phyloP scores from a whole-genome alignment of 768 basidiomycete genomes.

The Mycena rosella region DNA sequence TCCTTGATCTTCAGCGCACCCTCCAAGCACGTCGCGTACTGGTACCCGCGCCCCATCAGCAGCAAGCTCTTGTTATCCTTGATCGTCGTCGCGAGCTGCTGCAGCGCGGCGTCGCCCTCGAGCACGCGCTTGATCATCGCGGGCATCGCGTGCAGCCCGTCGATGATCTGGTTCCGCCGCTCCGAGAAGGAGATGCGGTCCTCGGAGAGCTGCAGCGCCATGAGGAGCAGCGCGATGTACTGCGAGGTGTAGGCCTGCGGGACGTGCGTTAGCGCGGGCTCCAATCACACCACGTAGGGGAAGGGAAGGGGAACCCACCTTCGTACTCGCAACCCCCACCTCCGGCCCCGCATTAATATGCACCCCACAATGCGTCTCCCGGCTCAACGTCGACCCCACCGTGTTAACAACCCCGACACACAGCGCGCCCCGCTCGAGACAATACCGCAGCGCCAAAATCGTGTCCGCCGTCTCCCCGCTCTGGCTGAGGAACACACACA shows the following conservation, averaged over 20 bases:
- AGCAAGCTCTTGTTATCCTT: constrained; percentile 88
- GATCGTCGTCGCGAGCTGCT: constrained; percentile 86
- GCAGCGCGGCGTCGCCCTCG: constrained; percentile 78
- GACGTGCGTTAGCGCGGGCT: neutral
- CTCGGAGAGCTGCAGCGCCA: constrained; percentile 98
- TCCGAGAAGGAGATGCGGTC: constrained; percentile 94
- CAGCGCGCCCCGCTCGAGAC: constrained; percentile 95
- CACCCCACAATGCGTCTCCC: constrained; percentile 99
- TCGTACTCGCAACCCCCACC: constrained; percentile 99
- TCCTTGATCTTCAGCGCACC: constrained; percentile 99
- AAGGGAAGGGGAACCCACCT: constrained; percentile 62
- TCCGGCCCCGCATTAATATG: constrained; percentile 99
- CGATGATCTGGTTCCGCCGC: constrained; percentile 93
- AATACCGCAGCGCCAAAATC: constrained; percentile 95
- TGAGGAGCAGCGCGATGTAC: constrained; percentile 98
- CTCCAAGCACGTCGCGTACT: constrained; percentile 98
- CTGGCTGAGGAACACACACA: constrained; percentile 96
- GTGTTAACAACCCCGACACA: constrained; percentile 99
- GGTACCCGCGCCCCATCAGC: constrained; percentile 98
- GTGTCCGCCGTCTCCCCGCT: constrained; percentile 99
- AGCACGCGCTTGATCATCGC: constrained; percentile 90
- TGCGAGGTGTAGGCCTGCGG: constrained; percentile 97
- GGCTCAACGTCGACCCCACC: constrained; percentile 96
- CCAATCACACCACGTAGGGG: too few species aligned
- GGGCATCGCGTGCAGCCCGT: constrained; percentile 92